phyloP scores from a whole-genome alignment of 495 filamentous ascomycete species.

The Tuber melanosporum region DNA sequence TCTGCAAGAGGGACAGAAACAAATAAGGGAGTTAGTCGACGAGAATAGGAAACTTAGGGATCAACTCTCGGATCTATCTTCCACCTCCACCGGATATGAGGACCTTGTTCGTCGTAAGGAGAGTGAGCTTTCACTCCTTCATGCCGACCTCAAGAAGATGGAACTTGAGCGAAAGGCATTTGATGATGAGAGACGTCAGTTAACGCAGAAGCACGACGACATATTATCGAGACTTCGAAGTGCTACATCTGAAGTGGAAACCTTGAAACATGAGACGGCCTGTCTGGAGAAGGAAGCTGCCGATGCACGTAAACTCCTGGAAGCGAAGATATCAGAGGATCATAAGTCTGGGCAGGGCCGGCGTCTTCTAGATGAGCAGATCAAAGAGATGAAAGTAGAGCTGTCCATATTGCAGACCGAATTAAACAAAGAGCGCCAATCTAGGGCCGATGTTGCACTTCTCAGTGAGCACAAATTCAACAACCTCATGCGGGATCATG shows the following conservation, averaged over 20 bases:
- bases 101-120: constrained; percentile 89
- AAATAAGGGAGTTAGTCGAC: constrained; percentile 58
- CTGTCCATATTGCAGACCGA: constrained; percentile 80
- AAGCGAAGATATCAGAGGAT: constrained; percentile 84
- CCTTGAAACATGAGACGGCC: constrained; percentile 71
- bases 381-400: constrained; percentile 76
- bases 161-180: constrained; percentile 69
- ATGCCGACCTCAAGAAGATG: constrained; percentile 70
- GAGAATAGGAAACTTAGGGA: constrained; percentile 82
- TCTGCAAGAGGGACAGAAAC: constrained; percentile 35
- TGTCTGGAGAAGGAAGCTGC: constrained; percentile 82
- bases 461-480: constrained; percentile 82
- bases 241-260: constrained; percentile 78
- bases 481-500: constrained; percentile 73
- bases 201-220: constrained; percentile 70
- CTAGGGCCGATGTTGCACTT: constrained; percentile 89
- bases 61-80: constrained; percentile 77
- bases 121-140: constrained; percentile 79
- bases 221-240: constrained; percentile 71
- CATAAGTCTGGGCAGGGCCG: constrained; percentile 77
- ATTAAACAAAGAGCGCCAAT: constrained; percentile 84
- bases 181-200: constrained; percentile 64
- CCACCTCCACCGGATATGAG: constrained; percentile 89
- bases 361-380: constrained; percentile 78
- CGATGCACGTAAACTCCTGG: constrained; percentile 77